Evolutionary conservation across 2,329 filamentous ascomycete genomes (phyloP), one percentile per base, ranked within the genome.

Genomic region (Kalmusia sp.): DNA sequence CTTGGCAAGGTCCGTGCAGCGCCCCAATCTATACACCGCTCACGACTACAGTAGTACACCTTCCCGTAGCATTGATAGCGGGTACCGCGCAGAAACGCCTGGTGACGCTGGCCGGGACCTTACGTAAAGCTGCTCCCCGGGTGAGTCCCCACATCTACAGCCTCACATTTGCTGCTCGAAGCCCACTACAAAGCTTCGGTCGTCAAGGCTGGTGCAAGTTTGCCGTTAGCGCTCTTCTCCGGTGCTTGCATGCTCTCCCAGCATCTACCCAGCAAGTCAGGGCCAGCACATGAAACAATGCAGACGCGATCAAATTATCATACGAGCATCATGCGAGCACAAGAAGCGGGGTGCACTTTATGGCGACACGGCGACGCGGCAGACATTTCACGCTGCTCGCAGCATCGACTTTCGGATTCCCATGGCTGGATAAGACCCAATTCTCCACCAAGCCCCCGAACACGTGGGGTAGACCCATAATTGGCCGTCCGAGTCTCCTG

Each of bases 11-110:
- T 35, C 35, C 33, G 49, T 24, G 28, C 31, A 19, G 43, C 15
- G 30, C 22, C 31, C 22, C 11, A 27, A 39, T 46, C 9, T 38
- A 34, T 57, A 51, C 56, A 66, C 53, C 62, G 63, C 56, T 58
- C 56, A 47, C 51, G 35, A 28, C 46, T 35, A 37, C 53, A 54
- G 51, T n/a, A n/a, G n/a, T n/a, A n/a, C 54, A 54, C 17, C 52
- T 44, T 28, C 22, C 22, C n/a, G 33, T 39, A 17, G 35, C 25
- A 52, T 46, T 50, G 47, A 55, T 60, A 58, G 57, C 57, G 52
- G 45, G 22, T 51, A 47, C 19, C 47, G 52, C 52, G 52, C 49
- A 30, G 22, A 19, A 5, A 41, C 25, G 4, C 22, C 48, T 22
- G n/a, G 15, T n/a, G 21, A 4, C 33, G 4, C 31, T 2, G 38